A percentile compares a stretch with the other conserved stretches of the same genome.
These are phyloP conservation scores for Lablab purpureus DNA, from an alignment of 306 rosid species.

Conservation along the genomic window DNA sequence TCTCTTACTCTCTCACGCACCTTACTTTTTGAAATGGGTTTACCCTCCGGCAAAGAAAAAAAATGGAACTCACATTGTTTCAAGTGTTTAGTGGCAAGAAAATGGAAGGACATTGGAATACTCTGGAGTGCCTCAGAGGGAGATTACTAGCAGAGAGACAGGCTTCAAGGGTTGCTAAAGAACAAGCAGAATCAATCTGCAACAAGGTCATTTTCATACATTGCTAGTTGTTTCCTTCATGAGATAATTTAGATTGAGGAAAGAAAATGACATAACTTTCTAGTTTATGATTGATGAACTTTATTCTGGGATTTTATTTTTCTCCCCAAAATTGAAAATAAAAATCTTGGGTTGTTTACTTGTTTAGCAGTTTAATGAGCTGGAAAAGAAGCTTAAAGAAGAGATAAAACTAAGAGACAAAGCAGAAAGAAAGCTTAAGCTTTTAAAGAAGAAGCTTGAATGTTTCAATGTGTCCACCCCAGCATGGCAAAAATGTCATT, in stretches of 20 bases:
- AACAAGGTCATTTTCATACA: slow-evolving; percentile 54
- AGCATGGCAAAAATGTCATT: neutral
- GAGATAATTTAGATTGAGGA: neutral
- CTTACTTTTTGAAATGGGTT: slow-evolving; percentile 14
- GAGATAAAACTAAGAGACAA: slow-evolving; percentile 15
- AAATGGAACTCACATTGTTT: slow-evolving; percentile 25
- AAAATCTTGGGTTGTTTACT: neutral
- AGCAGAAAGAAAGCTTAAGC: slow-evolving; percentile 17
- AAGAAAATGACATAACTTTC: neutral
- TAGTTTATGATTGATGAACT: neutral
- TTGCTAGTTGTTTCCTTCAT: neutral
- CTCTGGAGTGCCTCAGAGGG: slow-evolving; percentile 73
- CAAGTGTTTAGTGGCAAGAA: slow-evolving; percentile 50
- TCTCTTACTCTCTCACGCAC: slow-evolving; percentile 37
- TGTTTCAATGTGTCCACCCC: neutral
- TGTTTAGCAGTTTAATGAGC: slow-evolving; percentile 20
- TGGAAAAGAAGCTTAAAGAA: slow-evolving; percentile 13
- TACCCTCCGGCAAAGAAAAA: neutral
- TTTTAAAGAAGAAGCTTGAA: slow-evolving; percentile 10
- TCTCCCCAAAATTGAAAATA: neutral
- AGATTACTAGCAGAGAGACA: slow-evolving; percentile 81
- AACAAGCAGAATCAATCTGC: slow-evolving; percentile 56
- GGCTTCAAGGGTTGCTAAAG: slow-evolving; percentile 66
- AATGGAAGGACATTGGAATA: slow-evolving; percentile 58
- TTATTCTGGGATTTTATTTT: neutral